phyloP scores from a whole-genome alignment of 257 asterid genomes.

The Ballota nigra region DNA sequence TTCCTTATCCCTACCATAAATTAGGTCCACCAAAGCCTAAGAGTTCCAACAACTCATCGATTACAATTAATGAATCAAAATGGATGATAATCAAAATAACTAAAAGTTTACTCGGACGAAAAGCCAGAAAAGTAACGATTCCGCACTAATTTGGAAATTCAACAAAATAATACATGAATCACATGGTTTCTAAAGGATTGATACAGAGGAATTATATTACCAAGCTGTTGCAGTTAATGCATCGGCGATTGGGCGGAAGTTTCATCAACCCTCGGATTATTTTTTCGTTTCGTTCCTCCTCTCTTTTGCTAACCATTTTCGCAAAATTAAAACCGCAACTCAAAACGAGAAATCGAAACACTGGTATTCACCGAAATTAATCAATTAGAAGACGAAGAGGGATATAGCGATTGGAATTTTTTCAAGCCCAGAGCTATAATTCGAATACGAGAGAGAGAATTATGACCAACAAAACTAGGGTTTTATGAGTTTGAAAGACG shows the following conservation, averaged over 20 bases:
- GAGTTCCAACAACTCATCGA: not conserved
- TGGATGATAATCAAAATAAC: not conserved
- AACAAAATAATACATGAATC: not conserved
- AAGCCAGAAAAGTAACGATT: not conserved
- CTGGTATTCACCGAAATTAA: not conserved
- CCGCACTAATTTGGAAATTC: constrained; percentile 7
- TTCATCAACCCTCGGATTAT: constrained; percentile 84
- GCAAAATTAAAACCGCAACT: constrained; percentile 12
- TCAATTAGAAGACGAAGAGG: not conserved
- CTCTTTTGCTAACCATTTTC: constrained; percentile 62
- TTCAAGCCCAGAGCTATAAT: not conserved
- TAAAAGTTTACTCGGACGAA: not conserved
- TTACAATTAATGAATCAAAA: not conserved
- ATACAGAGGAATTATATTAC: constrained; percentile 31
- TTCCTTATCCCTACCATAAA: not conserved
- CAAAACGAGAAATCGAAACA: constrained; percentile 19
- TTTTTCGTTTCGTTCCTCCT: constrained; percentile 82
- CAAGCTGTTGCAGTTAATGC: constrained; percentile 92
- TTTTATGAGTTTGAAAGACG: constrained; percentile 32
- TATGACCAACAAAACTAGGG: constrained; percentile 25
- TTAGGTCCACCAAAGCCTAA: not conserved
- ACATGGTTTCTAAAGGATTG: not conserved
- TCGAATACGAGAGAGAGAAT: constrained; percentile 20
- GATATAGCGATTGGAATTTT: not conserved
- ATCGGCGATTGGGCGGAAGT: constrained; percentile 92